A percentile compares a stretch with the other conserved stretches of the same genome.
Evolutionary conservation across 257 asterid genomes (phyloP).

Genomic region (Prunella vulgaris): DNA sequence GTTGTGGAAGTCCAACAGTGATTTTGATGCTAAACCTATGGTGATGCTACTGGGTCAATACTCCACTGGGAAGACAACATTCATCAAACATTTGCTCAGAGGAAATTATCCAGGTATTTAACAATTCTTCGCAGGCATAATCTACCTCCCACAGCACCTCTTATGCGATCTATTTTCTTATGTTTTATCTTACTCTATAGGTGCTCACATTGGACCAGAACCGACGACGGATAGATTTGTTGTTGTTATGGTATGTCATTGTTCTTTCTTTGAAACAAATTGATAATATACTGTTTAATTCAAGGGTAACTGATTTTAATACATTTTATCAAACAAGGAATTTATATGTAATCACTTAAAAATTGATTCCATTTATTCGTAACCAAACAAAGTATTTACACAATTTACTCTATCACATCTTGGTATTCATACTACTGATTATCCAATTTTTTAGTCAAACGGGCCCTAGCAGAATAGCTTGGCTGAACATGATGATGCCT

Average conservation of each 20-base stretch:
- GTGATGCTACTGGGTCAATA: slow-evolving; percentile 88
- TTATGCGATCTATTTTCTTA: not conserved
- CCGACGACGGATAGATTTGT: slow-evolving; percentile 87
- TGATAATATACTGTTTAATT: no score
- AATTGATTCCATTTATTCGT: no score
- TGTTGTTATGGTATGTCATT: slow-evolving; percentile 62
- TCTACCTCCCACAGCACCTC: not conserved
- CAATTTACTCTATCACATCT: no score
- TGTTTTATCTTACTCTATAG: slow-evolving; percentile 11
- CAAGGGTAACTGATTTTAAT: no score
- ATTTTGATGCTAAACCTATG: slow-evolving; percentile 88
- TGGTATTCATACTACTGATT: no score
- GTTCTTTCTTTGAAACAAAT: not conserved
- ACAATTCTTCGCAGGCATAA: slow-evolving; percentile 8
- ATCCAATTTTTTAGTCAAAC: no score
- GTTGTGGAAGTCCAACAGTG: slow-evolving; percentile 41
- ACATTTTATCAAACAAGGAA: no score
- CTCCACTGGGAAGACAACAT: slow-evolving; percentile 82
- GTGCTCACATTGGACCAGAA: slow-evolving; percentile 87
- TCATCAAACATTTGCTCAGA: slow-evolving; percentile 67
- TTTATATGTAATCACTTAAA: no score
- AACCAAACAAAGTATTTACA: no score
- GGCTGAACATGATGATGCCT: not conserved
- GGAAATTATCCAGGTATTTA: slow-evolving; percentile 84
- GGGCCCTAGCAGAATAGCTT: not conserved